A percentile compares a stretch with the other conserved stretches of the same genome.
Evolutionary conservation across 306 rosid species (phyloP).

Genomic region (Heteromeles arbutifolia): DNA sequence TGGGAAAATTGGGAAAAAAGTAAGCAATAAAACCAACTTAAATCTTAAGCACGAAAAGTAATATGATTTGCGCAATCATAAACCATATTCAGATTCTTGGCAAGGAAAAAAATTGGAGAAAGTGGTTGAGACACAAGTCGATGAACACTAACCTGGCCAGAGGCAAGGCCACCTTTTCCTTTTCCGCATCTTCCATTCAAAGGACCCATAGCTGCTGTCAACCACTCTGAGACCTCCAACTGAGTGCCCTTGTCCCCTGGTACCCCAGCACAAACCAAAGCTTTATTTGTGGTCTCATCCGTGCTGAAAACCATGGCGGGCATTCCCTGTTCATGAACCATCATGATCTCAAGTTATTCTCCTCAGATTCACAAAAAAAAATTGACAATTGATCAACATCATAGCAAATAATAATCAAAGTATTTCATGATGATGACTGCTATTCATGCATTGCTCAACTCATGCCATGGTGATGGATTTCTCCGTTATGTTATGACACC

Average conservation of each 20-base stretch:
- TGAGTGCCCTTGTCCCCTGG: constrained; percentile 51
- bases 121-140: neutral
- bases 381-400: neutral
- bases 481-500: neutral
- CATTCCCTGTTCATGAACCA: constrained; percentile 57
- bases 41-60: neutral
- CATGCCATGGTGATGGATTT: neutral
- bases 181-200: constrained; percentile 84
- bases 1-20: no score
- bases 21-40: neutral
- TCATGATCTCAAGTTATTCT: constrained; percentile 13
- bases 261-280: constrained; percentile 94
- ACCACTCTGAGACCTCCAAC: constrained; percentile 88
- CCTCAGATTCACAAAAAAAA: neutral
- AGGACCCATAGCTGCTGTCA: constrained; percentile 70
- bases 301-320: constrained; percentile 90
- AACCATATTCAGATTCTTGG: neutral
- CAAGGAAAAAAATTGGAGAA: neutral
- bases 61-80: neutral
- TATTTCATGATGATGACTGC: neutral
- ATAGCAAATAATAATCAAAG: neutral
- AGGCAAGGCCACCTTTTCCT: constrained; percentile 92
- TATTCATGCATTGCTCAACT: neutral
- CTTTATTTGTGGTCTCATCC: constrained; percentile 75
- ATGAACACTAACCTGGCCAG: constrained; percentile 79